phyloP scores from a whole-genome alignment of 2,329 filamentous ascomycete species.

The Colletotrichum limetticola region DNA sequence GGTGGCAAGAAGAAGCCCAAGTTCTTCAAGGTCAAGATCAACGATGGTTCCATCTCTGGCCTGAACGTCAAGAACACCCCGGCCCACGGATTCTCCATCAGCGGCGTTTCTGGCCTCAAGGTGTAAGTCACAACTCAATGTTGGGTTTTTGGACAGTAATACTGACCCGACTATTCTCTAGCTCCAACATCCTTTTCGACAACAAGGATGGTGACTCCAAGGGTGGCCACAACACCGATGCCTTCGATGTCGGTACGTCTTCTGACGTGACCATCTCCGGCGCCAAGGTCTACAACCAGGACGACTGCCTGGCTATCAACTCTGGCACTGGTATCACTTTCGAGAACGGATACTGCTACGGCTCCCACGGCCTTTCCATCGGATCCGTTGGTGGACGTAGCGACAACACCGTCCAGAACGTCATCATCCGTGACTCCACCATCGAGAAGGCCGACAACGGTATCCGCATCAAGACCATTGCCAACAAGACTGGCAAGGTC shows the following conservation, averaged over 20 bases:
- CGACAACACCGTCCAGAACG: conserved; percentile 64
- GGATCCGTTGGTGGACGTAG: conserved; percentile 57
- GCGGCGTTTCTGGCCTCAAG: conserved; percentile 46
- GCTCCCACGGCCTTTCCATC: conserved; percentile 56
- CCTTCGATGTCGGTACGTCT: conserved; percentile 65
- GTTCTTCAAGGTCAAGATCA: conserved; percentile 62
- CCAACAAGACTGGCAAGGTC: conserved; percentile 54
- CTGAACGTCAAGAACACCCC: conserved; percentile 55
- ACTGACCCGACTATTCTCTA: neutral
- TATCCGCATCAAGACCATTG: conserved; percentile 61
- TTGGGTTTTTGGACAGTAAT: neutral
- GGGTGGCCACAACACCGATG: conserved; percentile 66
- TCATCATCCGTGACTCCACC: conserved; percentile 60
- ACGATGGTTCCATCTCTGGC: conserved; percentile 48
- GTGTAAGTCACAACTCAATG: conserved; percentile 41
- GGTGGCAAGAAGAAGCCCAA: conserved; percentile 73
- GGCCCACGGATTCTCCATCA: conserved; percentile 54
- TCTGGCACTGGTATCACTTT: conserved; percentile 61
- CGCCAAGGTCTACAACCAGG: conserved; percentile 68
- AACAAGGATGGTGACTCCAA: conserved; percentile 50
- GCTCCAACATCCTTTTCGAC: conserved; percentile 50
- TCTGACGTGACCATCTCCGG: conserved; percentile 61
- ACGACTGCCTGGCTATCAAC: conserved; percentile 70
- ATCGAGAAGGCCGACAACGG: conserved; percentile 65
- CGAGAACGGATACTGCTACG: conserved; percentile 54